Conservation (phyloP, 192 early-diverging fungal species). For the Linderina pennispora region DNA sequence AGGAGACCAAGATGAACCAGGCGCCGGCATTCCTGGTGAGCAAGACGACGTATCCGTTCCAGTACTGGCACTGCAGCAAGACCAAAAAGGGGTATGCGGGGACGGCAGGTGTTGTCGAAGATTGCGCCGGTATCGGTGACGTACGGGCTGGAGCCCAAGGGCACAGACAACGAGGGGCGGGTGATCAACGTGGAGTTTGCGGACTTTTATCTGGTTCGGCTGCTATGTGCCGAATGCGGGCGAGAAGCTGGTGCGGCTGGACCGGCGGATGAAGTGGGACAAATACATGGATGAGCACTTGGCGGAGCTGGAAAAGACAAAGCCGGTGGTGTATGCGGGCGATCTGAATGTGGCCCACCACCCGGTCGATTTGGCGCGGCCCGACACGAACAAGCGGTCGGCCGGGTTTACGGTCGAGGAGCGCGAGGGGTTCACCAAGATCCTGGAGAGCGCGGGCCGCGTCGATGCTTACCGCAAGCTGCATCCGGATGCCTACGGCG, state of each 20-base stretch:
- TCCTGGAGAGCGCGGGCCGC: conserved; percentile 48
- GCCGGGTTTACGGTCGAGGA: conserved; percentile 83
- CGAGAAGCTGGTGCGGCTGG: conserved; percentile 61
- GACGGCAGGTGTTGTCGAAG: conserved; percentile 72
- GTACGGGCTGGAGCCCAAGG: conserved; percentile 53
- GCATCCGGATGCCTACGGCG: conserved; percentile 56
- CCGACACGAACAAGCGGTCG: conserved; percentile 66
- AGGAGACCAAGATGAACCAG: conserved; percentile 82
- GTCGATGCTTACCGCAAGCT: conserved; percentile 72
- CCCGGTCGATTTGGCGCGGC: conserved; percentile 66
- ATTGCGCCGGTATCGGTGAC: conserved; percentile 57
- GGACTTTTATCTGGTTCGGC: conserved; percentile 56
- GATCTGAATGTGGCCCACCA: conserved; percentile 86
- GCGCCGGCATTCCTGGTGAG: conserved; percentile 53
- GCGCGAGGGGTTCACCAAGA: conserved; percentile 59
- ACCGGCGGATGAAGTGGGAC: conserved; percentile 60
- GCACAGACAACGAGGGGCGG: conserved; percentile 60
- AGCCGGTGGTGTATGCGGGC: conserved; percentile 74
- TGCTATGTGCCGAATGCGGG: conserved; percentile 82
- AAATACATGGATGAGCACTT: conserved; percentile 60
- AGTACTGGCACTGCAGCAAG: conserved; percentile 58
- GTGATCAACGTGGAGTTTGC: conserved; percentile 65
- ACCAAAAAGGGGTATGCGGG: conserved; percentile 80
- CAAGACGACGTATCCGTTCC: conserved; percentile 59
- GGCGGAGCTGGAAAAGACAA: conserved; percentile 55